Evolutionary conservation across 306 rosid genomes (phyloP).

Genomic region (Phaseolus lunatus): DNA sequence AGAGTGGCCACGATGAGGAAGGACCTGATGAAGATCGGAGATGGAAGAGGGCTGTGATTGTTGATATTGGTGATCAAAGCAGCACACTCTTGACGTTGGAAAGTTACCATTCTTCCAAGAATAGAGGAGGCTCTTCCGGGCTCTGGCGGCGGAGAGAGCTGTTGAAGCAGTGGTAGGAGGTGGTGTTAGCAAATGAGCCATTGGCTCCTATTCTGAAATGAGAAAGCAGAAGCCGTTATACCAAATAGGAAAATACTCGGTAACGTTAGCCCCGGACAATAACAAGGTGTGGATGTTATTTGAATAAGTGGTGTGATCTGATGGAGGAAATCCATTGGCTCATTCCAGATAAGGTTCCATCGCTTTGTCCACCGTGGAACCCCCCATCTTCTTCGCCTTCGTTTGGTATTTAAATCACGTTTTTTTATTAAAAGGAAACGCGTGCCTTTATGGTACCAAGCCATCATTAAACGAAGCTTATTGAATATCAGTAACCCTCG

Average conservation of each 20-base stretch:
- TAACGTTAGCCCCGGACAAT: slow-evolving; percentile 6
- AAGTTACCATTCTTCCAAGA: slow-evolving; percentile 21
- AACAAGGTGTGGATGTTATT: slow-evolving; percentile 47
- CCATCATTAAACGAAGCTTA: neutral
- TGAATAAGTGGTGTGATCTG: slow-evolving; percentile 36
- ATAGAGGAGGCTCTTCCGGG: slow-evolving; percentile 28
- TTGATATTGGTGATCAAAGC: slow-evolving; percentile 44
- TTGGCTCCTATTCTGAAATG: slow-evolving; percentile 12
- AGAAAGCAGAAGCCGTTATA: slow-evolving; percentile 1
- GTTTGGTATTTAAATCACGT: neutral
- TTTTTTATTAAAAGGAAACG: slow-evolving; percentile 8
- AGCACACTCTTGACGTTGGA: slow-evolving; percentile 36
- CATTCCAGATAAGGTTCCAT: slow-evolving; percentile 66
- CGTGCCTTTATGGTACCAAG: neutral
- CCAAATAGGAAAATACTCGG: neutral
- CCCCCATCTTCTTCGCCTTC: slow-evolving; percentile 56
- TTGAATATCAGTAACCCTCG: neutral
- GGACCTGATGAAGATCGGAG: slow-evolving; percentile 32
- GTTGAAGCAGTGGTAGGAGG: slow-evolving; percentile 52
- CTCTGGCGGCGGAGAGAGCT: slow-evolving; percentile 44
- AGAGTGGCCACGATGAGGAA: neutral
- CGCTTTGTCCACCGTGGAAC: slow-evolving; percentile 54
- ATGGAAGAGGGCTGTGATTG: neutral
- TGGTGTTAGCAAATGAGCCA: slow-evolving; percentile 68
- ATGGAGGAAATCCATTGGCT: slow-evolving; percentile 61